Evolutionary conservation across 2,329 filamentous ascomycete species (phyloP).

Genomic region (Chalaropsis thielavioides): DNA sequence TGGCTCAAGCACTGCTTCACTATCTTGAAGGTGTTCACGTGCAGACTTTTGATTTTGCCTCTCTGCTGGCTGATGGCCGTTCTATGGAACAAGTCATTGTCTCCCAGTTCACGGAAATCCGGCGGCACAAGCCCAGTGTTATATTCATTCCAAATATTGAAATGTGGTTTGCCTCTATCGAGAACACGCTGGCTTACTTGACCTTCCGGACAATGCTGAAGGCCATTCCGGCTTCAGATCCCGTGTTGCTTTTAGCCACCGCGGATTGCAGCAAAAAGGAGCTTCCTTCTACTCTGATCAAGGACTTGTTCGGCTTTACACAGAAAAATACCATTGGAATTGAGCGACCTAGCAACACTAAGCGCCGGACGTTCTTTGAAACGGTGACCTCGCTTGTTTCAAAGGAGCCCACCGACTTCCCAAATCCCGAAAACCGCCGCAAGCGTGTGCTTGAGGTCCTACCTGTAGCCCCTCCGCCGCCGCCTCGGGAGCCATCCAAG

Average conservation of each 20-base stretch:
- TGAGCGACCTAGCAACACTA: slow-evolving; percentile 43
- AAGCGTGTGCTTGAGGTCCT: slow-evolving; percentile 68
- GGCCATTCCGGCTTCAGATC: slow-evolving; percentile 77
- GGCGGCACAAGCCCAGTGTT: slow-evolving; percentile 86
- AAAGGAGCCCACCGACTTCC: slow-evolving; percentile 72
- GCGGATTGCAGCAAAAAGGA: slow-evolving; percentile 54
- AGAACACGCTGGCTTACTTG: slow-evolving; percentile 53
- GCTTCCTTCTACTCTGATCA: slow-evolving; percentile 48
- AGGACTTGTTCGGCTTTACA: slow-evolving; percentile 75
- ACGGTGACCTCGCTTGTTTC: slow-evolving; percentile 61
- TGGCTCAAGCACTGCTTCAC: slow-evolving; percentile 72
- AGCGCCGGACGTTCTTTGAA: slow-evolving; percentile 68
- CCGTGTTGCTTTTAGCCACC: slow-evolving; percentile 75
- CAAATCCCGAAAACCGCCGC: slow-evolving; percentile 73
- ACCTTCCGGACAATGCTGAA: slow-evolving; percentile 73
- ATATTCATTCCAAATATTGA: slow-evolving; percentile 89
- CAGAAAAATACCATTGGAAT: slow-evolving; percentile 62
- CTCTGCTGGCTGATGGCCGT: slow-evolving; percentile 69
- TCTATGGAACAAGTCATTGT: slow-evolving; percentile 80
- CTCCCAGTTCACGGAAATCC: slow-evolving; percentile 79
- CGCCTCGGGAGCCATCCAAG: slow-evolving; percentile 54
- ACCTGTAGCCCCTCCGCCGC: slow-evolving; percentile 56
- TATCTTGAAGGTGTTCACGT: slow-evolving; percentile 90
- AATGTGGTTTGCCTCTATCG: slow-evolving; percentile 58
- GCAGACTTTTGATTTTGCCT: slow-evolving; percentile 84